Conservation (phyloP, 495 filamentous ascomycete species). For the Daldinia loculata region DNA sequence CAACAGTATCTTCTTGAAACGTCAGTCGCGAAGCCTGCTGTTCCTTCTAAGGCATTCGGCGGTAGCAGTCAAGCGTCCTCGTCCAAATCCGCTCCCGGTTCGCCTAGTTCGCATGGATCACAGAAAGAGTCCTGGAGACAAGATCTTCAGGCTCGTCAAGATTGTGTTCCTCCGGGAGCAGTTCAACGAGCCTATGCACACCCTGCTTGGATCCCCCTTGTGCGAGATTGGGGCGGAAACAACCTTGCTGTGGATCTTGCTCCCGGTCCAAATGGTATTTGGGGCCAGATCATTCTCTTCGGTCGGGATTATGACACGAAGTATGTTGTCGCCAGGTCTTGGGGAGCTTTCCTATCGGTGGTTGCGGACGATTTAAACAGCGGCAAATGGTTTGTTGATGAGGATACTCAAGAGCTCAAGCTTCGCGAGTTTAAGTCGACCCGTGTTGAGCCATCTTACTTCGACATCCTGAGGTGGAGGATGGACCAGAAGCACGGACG, state of each 20-base stretch:
- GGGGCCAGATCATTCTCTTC: constrained; percentile 97
- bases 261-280: constrained; percentile 86
- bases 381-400: constrained; percentile 87
- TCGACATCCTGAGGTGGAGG: constrained; percentile 94
- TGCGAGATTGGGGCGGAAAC: constrained; percentile 98
- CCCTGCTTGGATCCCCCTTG: constrained; percentile 94
- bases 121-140: constrained; percentile 74
- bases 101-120: constrained; percentile 67
- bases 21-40: constrained; percentile 62
- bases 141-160: constrained; percentile 84
- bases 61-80: constrained; percentile 63
- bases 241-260: constrained; percentile 93
- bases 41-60: constrained; percentile 72
- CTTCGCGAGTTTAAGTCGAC: constrained; percentile 87
- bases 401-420: constrained; percentile 91
- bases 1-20: constrained; percentile 78
- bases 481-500: constrained; percentile 94
- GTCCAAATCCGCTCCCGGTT: constrained; percentile 54
- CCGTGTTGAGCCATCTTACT: constrained; percentile 90
- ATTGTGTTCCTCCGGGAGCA: constrained; percentile 83
- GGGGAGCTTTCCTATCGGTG: constrained; percentile 84
- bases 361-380: constrained; percentile 90
- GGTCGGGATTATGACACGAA: constrained; percentile 99
- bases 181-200: constrained; percentile 95
- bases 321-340: constrained; percentile 93